Evolutionary conservation across 2,329 filamentous ascomycete genomes (phyloP).

Genomic region (Dryadomyces sulphureus): DNA sequence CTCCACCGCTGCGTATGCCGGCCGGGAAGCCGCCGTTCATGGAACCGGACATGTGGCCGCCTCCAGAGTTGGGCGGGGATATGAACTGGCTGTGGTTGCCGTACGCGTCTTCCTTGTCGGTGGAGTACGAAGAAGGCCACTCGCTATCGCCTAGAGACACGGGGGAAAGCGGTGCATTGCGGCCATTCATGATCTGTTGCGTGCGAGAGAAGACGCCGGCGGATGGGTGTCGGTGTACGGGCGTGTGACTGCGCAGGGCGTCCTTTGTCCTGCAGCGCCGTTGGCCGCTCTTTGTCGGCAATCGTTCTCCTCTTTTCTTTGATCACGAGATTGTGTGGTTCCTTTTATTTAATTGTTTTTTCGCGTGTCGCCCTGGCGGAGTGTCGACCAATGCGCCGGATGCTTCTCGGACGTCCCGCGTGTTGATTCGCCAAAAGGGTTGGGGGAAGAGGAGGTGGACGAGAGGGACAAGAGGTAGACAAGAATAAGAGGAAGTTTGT

Average conservation of each 20-base stretch:
- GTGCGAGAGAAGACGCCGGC: neutral
- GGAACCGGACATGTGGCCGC: slow-evolving; percentile 37
- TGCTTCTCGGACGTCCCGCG: neutral
- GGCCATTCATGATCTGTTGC: slow-evolving; percentile 50
- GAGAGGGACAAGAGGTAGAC: neutral
- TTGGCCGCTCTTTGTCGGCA: neutral
- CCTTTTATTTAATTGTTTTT: neutral
- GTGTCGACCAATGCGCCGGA: neutral
- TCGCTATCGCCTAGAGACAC: slow-evolving; percentile 74
- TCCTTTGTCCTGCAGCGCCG: too few relatives aligned
- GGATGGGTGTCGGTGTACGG: neutral
- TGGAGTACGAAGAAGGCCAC: slow-evolving; percentile 53
- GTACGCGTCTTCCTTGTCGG: slow-evolving; percentile 37
- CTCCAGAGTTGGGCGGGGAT: slow-evolving; percentile 58
- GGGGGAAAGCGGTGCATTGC: slow-evolving; percentile 66
- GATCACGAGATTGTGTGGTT: too few relatives aligned
- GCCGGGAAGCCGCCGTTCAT: slow-evolving; percentile 49
- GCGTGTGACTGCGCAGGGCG: neutral
- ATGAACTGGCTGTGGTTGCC: slow-evolving; percentile 44
- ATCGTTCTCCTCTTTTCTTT: neutral
- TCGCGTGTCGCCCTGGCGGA: neutral
- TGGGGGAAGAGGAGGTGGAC: neutral
- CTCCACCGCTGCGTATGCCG: slow-evolving; percentile 40
- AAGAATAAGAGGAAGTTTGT: neutral
- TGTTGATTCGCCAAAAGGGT: neutral